Percentiles rank a stretch among this genome's conserved stretches.
Conservation (phyloP, 495 filamentous ascomycete genomes). For the Polyplosphaeria fusca region DNA sequence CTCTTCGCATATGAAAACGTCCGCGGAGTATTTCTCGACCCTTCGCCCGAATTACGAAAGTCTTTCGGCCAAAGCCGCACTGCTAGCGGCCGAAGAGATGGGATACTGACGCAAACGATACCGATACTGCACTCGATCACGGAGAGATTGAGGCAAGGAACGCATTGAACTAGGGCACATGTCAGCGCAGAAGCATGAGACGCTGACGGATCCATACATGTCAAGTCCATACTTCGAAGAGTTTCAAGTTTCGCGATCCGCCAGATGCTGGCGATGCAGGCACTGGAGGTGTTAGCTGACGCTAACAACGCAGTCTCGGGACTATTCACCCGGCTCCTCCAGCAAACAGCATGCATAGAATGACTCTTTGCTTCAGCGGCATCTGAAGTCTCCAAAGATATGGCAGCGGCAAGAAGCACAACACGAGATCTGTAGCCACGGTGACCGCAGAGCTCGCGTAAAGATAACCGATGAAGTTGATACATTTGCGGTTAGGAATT, state of each 20-base stretch:
- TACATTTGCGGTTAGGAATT: conserved; percentile 9
- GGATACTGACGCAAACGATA: conserved; percentile 31
- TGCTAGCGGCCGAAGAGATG: conserved; percentile 21
- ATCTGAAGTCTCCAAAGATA: conserved; percentile 27
- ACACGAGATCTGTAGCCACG: conserved; percentile 19
- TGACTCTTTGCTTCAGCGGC: conserved; percentile 23
- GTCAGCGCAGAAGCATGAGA: neutral
- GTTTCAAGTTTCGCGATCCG: conserved; percentile 22
- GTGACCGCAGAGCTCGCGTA: conserved; percentile 25
- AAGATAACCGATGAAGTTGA: conserved; percentile 23
- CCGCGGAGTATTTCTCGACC: no score
- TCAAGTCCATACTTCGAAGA: conserved; percentile 14
- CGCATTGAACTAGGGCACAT: conserved; percentile 3
- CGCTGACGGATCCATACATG: conserved; percentile 14
- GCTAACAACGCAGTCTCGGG: neutral
- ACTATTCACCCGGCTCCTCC: conserved; percentile 22
- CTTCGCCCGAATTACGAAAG: no score
- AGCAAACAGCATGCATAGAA: conserved; percentile 27
- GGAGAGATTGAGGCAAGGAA: conserved; percentile 22
- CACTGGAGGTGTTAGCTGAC: conserved; percentile 8
- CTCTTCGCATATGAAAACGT: no score
- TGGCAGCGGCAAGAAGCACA: conserved; percentile 25
- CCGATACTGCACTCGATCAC: conserved; percentile 29
- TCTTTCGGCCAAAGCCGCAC: conserved; percentile 11
- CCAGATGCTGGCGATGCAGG: conserved; percentile 21